These are phyloP conservation scores for Aspergillus panamensis DNA, from an alignment of 495 filamentous ascomycete species.

Conservation along the genomic window DNA sequence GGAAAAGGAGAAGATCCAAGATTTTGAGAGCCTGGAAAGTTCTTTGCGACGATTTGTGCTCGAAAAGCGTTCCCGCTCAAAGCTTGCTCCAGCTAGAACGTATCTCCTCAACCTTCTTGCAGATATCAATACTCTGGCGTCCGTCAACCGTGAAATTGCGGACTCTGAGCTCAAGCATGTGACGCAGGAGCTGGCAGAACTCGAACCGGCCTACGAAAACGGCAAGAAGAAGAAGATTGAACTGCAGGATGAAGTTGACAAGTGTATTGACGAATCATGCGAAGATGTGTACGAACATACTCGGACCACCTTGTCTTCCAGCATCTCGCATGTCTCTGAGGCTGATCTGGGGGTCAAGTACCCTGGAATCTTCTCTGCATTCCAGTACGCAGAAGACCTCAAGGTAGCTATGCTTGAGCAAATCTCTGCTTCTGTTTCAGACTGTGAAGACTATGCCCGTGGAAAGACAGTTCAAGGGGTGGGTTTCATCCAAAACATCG, in stretches of 20 bases:
- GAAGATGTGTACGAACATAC: conserved; percentile 81
- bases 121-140: conserved; percentile 76
- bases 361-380: conserved; percentile 77
- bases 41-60: conserved; percentile 90
- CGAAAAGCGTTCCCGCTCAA: conserved; percentile 91
- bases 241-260: conserved; percentile 75
- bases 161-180: conserved; percentile 84
- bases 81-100: conserved; percentile 91
- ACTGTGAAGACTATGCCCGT: conserved; percentile 82
- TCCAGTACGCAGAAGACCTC: conserved; percentile 90
- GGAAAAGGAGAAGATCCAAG: conserved; percentile 77
- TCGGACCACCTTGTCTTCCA: conserved; percentile 62
- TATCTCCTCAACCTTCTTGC: conserved; percentile 92
- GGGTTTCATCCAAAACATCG: conserved; percentile 79
- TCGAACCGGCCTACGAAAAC: conserved; percentile 80
- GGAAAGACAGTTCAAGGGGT: conserved; percentile 77
- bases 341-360: conserved; percentile 78
- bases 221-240: conserved; percentile 79
- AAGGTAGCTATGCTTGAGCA: conserved; percentile 87
- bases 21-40: conserved; percentile 85
- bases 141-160: conserved; percentile 83
- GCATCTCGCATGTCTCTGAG: conserved; percentile 72
- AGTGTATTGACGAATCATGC: conserved; percentile 78
- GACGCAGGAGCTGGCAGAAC: conserved; percentile 68
- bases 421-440: conserved; percentile 70